Evolutionary conservation across 148 eudicot species (phyloP), one percentile per base, ranked within the genome.

Genomic region (Selenicereus undatus): DNA sequence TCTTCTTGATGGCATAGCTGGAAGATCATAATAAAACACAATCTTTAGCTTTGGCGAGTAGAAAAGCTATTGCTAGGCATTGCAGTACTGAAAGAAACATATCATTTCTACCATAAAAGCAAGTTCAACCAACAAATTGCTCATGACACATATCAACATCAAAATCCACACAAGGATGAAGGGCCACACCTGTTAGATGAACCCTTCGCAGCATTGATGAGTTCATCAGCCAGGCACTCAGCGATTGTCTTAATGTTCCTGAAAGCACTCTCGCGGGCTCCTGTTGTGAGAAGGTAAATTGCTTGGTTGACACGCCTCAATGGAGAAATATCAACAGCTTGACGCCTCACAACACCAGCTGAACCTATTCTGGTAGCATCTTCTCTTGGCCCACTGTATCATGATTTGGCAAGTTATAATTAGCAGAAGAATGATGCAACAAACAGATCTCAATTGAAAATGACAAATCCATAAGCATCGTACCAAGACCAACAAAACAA

Each of bases 291-390:
- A 62, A 84, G 86, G n/a, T 84, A 84, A 6, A 84, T 84, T 11
- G 86, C 86, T 27, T 84, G 86, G 32, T 84, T 84, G 51, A 84
- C 86, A 27, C 86, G 79, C 65, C 86, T 84, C 56, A 84, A 24
- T 0, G 86, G 86, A 76, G 86, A 84, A 51, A 84, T 84, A 80
- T 84, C 86, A 76, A 84, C 86, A 48, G 86, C 86, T 62, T 84
- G 86, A 84, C 86, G 86, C 54, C 86, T 84, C 68, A 84, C 86
- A 32, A 84, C 86, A 84, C 86, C 86, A 72, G 86, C 86, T 7
- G 86, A 84, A 20, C 86, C 86, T 60, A 84, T 84, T 60, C 86
- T 80, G 45, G 86, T 84, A 22, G 86, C 86, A 84, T 84, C 86
- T 80, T 84, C 86, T 35, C 86, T 76, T 10, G 86, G 86, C 2